A percentile compares a stretch with the other conserved stretches of the same genome.
Conservation (phyloP, 1,139 yeast genomes). For the Suhomyces maxii region DNA sequence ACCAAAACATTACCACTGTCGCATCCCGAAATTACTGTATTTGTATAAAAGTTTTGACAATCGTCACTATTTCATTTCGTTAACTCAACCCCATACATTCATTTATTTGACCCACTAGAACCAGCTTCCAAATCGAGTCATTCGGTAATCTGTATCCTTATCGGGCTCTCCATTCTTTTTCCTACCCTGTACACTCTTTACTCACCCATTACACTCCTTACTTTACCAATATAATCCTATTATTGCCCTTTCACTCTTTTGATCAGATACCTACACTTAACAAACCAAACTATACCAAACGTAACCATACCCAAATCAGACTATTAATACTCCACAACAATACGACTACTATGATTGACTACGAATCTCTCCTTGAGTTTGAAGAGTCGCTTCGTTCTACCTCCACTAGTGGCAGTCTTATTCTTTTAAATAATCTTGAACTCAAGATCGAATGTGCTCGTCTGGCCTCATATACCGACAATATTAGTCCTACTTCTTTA, state of each 20-base stretch:
- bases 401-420: conserved; percentile 13
- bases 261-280: background rate
- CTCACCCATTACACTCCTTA: conserved; percentile 5
- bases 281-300: background rate
- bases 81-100: conserved; percentile 6
- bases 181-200: conserved; percentile 1
- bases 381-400: conserved; percentile 41
- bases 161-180: conserved; percentile 5
- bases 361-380: conserved; percentile 42
- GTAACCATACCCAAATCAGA: background rate
- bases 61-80: conserved; percentile 1
- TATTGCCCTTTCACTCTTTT: background rate
- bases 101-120: background rate
- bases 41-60: conserved; percentile 13
- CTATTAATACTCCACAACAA: background rate
- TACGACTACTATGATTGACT: conserved; percentile 22
- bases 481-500: conserved; percentile 4
- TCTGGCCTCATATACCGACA: conserved; percentile 18
- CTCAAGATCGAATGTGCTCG: conserved; percentile 31
- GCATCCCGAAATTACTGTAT: conserved; percentile 11
- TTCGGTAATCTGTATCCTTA: conserved; percentile 1
- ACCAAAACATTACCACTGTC: conserved; percentile 1
- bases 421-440: conserved; percentile 33
- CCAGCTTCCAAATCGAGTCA: background rate
- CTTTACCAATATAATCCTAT: background rate